Conservation (phyloP, 306 rosid genomes). For the Lagenaria siceraria region DNA sequence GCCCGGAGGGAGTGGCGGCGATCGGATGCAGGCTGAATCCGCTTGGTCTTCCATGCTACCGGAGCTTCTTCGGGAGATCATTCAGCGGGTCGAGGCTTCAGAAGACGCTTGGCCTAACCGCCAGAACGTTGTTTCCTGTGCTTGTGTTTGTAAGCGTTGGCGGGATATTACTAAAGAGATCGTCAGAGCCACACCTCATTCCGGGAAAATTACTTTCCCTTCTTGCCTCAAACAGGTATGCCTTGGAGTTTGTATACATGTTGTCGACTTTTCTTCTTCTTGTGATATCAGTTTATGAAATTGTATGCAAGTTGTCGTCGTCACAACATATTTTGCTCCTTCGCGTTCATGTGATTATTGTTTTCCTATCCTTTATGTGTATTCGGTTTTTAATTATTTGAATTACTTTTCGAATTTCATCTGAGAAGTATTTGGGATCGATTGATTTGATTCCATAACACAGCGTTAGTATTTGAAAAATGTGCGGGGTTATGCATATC, state of each 20-base stretch:
- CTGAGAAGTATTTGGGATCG: background rate
- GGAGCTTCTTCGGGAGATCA: slow-evolving; percentile 77
- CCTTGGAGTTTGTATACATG: background rate
- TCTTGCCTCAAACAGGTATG: slow-evolving; percentile 88
- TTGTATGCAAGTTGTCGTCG: background rate
- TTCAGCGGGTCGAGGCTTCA: slow-evolving; percentile 53
- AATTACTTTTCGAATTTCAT: background rate
- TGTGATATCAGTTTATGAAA: background rate
- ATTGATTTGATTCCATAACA: background rate
- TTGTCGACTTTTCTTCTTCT: background rate
- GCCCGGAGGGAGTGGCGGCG: slow-evolving; percentile 9
- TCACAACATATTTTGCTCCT: background rate
- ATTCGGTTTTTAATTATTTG: background rate
- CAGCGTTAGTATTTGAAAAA: background rate
- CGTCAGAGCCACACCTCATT: slow-evolving; percentile 30
- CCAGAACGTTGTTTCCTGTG: slow-evolving; percentile 72
- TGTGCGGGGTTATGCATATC: background rate
- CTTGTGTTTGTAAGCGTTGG: slow-evolving; percentile 94
- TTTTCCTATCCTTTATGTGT: background rate
- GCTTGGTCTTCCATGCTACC: slow-evolving; percentile 77
- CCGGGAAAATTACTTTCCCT: slow-evolving; percentile 80
- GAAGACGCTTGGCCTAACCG: slow-evolving; percentile 81
- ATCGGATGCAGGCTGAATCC: slow-evolving; percentile 6
- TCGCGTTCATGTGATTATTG: background rate
- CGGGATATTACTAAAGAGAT: slow-evolving; percentile 66